These are phyloP conservation scores for Cladophialophora immunda DNA, from an alignment of 2,329 filamentous ascomycete species.

Conservation along the genomic window DNA sequence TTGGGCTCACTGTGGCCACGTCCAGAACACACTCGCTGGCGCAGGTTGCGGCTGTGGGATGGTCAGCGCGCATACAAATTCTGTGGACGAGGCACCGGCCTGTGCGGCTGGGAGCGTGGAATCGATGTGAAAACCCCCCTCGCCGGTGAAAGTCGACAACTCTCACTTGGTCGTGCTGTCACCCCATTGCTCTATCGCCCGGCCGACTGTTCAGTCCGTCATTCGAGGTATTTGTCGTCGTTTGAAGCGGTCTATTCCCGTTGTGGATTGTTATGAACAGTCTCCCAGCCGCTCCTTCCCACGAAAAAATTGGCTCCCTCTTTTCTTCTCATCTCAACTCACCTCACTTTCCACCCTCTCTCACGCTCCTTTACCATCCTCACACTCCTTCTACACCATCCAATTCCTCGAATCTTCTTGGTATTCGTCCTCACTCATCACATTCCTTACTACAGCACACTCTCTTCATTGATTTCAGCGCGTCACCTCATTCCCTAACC, in stretches of 20 bases:
- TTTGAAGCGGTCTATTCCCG: slow-evolving; percentile 24
- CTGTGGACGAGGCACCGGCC: background rate
- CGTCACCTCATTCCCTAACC: slow-evolving; percentile 13
- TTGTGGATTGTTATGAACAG: slow-evolving; percentile 15
- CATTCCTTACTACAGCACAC: slow-evolving; percentile 26
- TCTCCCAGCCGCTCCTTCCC: slow-evolving; percentile 27
- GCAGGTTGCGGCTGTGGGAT: background rate
- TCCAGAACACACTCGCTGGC: background rate
- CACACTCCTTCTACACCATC: slow-evolving; percentile 25
- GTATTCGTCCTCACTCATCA: slow-evolving; percentile 27
- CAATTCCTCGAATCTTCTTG: slow-evolving; percentile 15
- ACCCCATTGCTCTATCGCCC: background rate
- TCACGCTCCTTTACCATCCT: slow-evolving; percentile 20
- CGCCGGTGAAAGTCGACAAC: slow-evolving; percentile 12
- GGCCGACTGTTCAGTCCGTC: slow-evolving; percentile 11
- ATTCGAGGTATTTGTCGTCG: slow-evolving; percentile 10
- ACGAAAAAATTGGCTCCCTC: slow-evolving; percentile 17
- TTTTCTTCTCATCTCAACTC: slow-evolving; percentile 7
- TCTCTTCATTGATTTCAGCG: slow-evolving; percentile 21
- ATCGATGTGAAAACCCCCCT: background rate
- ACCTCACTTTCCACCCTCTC: slow-evolving; percentile 13
- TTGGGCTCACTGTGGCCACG: background rate
- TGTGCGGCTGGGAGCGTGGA: slow-evolving; percentile 2
- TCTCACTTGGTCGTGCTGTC: slow-evolving; percentile 4
- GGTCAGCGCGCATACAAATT: slow-evolving; percentile 23